Percentiles rank a stretch among this genome's conserved stretches.
These are phyloP conservation scores for Funneliformis geosporum DNA, from an alignment of 192 early-diverging fungal species.

Conservation along the genomic window DNA sequence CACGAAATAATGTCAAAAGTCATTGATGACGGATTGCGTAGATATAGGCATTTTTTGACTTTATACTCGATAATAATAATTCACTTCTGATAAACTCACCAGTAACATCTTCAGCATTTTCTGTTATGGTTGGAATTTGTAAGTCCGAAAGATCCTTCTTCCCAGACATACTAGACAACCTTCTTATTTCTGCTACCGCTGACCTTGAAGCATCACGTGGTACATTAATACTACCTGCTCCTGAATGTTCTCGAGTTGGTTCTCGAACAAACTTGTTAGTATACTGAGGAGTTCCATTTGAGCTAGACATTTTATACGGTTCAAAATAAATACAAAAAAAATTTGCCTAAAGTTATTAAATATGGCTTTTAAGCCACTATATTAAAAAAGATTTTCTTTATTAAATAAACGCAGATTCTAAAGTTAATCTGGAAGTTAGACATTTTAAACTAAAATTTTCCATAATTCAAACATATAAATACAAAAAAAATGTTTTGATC, in stretches of 20 bases:
- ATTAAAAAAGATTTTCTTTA: too few species aligned
- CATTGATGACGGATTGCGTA: too few species aligned
- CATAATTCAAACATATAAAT: too few species aligned
- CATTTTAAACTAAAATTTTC: too few species aligned
- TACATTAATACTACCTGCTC: not conserved
- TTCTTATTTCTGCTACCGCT: slow-evolving; percentile 26
- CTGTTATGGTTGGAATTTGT: slow-evolving; percentile 48
- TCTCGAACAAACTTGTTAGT: not conserved
- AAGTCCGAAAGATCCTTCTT: slow-evolving; percentile 44
- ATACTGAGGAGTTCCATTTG: not conserved
- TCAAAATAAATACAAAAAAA: too few species aligned
- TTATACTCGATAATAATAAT: not conserved
- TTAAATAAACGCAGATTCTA: too few species aligned
- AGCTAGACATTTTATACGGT: not conserved
- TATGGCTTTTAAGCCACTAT: too few species aligned
- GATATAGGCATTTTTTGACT: too few species aligned
- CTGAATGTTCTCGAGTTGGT: not conserved
- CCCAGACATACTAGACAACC: slow-evolving; percentile 42
- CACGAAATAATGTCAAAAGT: too few species aligned
- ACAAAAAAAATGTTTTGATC: too few species aligned
- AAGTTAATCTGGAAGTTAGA: too few species aligned
- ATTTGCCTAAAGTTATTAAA: too few species aligned
- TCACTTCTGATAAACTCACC: slow-evolving; percentile 31
- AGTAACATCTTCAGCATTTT: slow-evolving; percentile 45
- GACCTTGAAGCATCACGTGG: slow-evolving; percentile 21